A percentile compares a stretch with the other conserved stretches of the same genome.
phyloP scores from a whole-genome alignment of 208 protist species.

The Trichomonas vaginalis region DNA sequence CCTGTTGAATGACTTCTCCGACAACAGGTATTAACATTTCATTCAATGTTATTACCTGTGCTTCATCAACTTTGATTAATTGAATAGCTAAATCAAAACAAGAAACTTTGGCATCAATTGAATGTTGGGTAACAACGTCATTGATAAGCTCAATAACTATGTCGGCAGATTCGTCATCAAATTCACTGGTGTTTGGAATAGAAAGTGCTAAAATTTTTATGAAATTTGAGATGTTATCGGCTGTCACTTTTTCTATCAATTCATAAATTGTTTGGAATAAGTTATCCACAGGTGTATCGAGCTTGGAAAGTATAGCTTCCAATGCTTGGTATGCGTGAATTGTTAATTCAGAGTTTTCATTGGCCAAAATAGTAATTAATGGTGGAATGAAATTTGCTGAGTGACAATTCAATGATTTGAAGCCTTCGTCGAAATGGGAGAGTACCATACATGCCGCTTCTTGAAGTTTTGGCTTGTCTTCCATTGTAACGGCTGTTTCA shows the following conservation, averaged over 20 bases:
- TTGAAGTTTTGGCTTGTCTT: background rate
- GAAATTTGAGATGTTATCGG: background rate
- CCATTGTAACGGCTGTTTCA: background rate
- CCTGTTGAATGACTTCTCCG: background rate
- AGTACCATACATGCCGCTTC: background rate
- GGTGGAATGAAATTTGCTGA: background rate
- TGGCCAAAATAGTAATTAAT: background rate
- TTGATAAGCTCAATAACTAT: background rate
- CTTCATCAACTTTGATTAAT: background rate
- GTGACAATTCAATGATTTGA: background rate
- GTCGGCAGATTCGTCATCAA: background rate
- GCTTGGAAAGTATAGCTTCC: background rate
- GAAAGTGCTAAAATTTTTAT: background rate
- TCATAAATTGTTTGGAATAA: background rate
- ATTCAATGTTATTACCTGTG: background rate
- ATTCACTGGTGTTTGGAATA: background rate
- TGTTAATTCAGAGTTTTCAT: background rate
- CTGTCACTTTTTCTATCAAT: background rate
- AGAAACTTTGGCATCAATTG: background rate
- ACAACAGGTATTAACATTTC: background rate
- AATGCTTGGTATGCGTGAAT: background rate
- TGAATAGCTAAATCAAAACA: background rate
- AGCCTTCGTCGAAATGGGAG: background rate
- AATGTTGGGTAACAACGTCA: background rate
- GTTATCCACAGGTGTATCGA: background rate